Base-by-base conservation (phyloP, 805 yeast species). In the Nakazawaea ambrosiae region DNA sequence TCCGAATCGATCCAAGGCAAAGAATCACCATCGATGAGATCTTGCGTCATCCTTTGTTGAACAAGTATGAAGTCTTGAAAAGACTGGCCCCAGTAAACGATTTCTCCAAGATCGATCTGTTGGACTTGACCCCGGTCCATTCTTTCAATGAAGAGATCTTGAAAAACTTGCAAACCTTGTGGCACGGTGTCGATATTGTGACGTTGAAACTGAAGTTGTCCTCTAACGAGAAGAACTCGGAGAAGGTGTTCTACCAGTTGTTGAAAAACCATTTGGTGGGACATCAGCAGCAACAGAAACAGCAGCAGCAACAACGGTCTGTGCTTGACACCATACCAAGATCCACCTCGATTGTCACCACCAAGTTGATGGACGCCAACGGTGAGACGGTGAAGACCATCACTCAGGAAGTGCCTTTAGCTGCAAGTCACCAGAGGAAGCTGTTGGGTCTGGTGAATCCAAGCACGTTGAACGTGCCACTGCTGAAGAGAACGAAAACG, bases 21-120 rank as follows among this genome's bases (percentile, higher is more conserved):
- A 74, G 98, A 60, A 88, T 92, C 45, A 71, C 78, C 27, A 84
- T 94, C 42, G 73, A 73, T 40, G 84, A 78, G 34, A 85, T 92
- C 40, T 61, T 86, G 42, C 66, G 58, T 19, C 98, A 92, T 61
- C 96, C 97, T 3, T 63, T 92, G 31, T 61, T 92, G 45, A 71
- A 66, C 30, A 87, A 87, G 58, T 87, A 92, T 52, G 78, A 79
- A 5, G 62, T 68, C 62, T 58, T 51, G 60, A 63, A 47, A 41
- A 48, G 45, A 45, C 37, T 59, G 58, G 29, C 50, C 60, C 31
- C 65, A 64, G 25, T 51, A 60, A 22, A 66, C 62, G 40, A 68
- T 65, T 33, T 60, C 61, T 45, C 39, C 36, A 49, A 31, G 49
- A 60, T 63, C 7, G 32, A 38, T n/a, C 33, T 34, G 23, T 26